phyloP scores from a whole-genome alignment of 495 filamentous ascomycete genomes.

The Mycothermus thermophilus region DNA sequence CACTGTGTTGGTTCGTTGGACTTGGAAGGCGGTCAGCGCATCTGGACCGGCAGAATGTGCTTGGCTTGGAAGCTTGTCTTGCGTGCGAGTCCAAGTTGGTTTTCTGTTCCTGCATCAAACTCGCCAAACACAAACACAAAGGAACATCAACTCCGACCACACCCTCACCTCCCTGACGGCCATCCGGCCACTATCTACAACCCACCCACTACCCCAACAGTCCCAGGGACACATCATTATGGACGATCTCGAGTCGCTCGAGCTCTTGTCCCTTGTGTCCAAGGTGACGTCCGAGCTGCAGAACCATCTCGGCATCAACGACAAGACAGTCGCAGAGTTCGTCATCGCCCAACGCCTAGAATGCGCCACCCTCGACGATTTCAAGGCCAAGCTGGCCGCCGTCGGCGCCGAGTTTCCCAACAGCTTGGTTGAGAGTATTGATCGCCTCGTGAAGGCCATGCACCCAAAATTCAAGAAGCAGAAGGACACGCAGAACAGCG shows the following conservation, averaged over 20 bases:
- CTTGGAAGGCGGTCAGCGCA: too few relatives aligned
- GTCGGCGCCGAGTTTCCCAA: conserved; percentile 76
- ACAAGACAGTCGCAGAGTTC: conserved; percentile 92
- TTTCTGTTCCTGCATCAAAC: too few relatives aligned
- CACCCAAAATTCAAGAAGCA: conserved; percentile 67
- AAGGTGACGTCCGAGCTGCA: conserved; percentile 89
- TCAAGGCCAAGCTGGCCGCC: conserved; percentile 53
- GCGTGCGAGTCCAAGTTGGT: too few relatives aligned
- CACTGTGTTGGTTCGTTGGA: not conserved
- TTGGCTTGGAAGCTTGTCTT: too few relatives aligned
- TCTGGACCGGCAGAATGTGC: too few relatives aligned
- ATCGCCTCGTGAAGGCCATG: conserved; percentile 76
- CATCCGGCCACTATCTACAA: not conserved
- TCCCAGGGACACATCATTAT: too few relatives aligned
- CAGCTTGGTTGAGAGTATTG: conserved; percentile 81
- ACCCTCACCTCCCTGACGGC: too few relatives aligned
- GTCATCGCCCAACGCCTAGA: conserved; percentile 79
- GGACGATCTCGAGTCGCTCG: conserved; percentile 82
- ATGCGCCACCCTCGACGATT: conserved; percentile 52
- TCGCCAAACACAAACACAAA: too few relatives aligned
- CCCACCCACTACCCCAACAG: too few relatives aligned
- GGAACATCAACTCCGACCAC: too few relatives aligned
- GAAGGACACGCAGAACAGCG: conserved; percentile 26
- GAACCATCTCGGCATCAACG: conserved; percentile 84
- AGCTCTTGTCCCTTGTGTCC: conserved; percentile 83